phyloP scores from a whole-genome alignment of 306 rosid species.

The Clitoria ternatea region DNA sequence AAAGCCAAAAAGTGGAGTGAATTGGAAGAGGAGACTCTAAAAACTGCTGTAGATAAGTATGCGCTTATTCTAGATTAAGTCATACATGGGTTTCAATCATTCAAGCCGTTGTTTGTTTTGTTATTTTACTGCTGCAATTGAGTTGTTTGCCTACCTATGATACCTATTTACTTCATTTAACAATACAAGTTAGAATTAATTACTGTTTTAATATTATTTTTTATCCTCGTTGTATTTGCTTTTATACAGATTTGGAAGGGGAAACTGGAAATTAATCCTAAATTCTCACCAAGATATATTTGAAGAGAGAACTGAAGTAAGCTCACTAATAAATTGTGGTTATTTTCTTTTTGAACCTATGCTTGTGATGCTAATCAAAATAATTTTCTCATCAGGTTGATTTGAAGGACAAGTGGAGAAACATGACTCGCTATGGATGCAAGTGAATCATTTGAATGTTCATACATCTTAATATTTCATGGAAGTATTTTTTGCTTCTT shows the following conservation, averaged over 20 bases:
- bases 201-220: constrained; percentile 2
- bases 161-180: not conserved
- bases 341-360: not conserved
- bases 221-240: not conserved
- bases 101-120: not conserved
- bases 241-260: constrained; percentile 48
- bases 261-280: constrained; percentile 56
- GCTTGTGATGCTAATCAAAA: not conserved
- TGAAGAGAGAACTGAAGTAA: constrained; percentile 57
- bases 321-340: not conserved
- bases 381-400: constrained; percentile 56
- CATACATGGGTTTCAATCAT: not conserved
- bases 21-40: constrained; percentile 53
- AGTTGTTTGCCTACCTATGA: not conserved
- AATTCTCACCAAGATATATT: constrained; percentile 39
- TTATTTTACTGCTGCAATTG: not conserved
- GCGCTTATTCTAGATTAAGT: constrained; percentile 7
- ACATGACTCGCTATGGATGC: not conserved
- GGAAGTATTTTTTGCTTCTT: not conserved
- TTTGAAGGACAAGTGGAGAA: constrained; percentile 46
- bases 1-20: constrained; percentile 48
- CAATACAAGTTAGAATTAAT: not conserved
- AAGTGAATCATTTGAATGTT: not conserved
- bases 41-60: constrained; percentile 45
- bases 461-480: not conserved